These are phyloP conservation scores for Podochytrium sp. DNA, from an alignment of 192 early-diverging fungal genomes.

Conservation along the genomic window DNA sequence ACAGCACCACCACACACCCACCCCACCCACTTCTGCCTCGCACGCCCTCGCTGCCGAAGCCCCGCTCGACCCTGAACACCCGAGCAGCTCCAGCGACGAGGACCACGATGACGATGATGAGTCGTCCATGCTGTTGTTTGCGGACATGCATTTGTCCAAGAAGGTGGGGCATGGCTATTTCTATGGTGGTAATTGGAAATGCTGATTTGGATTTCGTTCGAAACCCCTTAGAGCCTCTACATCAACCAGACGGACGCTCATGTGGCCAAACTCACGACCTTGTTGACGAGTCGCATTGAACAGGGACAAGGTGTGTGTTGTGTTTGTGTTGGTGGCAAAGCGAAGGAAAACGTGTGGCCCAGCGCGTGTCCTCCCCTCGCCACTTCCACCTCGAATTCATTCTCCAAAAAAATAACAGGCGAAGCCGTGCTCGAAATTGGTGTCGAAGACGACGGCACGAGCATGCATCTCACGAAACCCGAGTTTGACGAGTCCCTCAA, in stretches of 20 bases:
- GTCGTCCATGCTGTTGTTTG: background rate
- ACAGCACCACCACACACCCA: background rate
- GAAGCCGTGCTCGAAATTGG: constrained; percentile 82
- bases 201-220: background rate
- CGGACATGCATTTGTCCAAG: constrained; percentile 5
- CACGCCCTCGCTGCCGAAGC: background rate
- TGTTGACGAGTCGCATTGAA: background rate
- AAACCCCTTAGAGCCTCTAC: background rate
- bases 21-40: background rate
- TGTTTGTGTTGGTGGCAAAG: background rate
- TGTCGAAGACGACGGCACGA: constrained; percentile 70
- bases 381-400: background rate
- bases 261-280: background rate
- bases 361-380: background rate
- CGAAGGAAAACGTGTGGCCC: background rate
- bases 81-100: background rate
- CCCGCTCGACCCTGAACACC: background rate
- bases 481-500: constrained; percentile 39
- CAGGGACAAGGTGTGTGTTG: constrained; percentile 8
- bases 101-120: constrained; percentile 1
- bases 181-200: background rate
- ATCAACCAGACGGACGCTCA: background rate
- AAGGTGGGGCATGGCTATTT: background rate
- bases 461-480: constrained; percentile 63
- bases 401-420: constrained; percentile 42